Evolutionary conservation across 2,329 filamentous ascomycete genomes (phyloP), one percentile per base, ranked within the genome.

Genomic region (Talaromyces albobiverticillius): DNA sequence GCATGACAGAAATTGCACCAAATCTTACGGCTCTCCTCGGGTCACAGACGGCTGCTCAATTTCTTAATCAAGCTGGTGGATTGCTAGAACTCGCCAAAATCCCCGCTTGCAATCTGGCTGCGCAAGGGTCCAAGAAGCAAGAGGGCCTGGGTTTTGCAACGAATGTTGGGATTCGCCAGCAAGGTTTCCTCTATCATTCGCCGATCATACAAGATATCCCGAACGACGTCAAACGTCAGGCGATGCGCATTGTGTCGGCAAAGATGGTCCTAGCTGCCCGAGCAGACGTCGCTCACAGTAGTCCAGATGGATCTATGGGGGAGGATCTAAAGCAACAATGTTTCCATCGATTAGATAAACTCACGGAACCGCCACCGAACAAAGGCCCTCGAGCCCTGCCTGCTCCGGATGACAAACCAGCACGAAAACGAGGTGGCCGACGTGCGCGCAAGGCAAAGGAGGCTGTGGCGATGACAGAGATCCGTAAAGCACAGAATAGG

Each of bases 1-100:
- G 94, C 58, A 97, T 99, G 90, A 94, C 88, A 61, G 80, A 95
- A 31, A 97, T 97, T 67, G 94, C 94, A 4, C 94, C 94, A 0
- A 99, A 99, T 64, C 75, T 97, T 51, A 96, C 94, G 0, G 86
- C 85, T 1, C 82, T 99, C 16, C 89, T 99, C 55, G 94, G 94
- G 16, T 94, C 93, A 0, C 80, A 96, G 16, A 96, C 93, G 2
- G 93, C 94, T 7, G 94, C 94, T 3, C 93, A 97, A 73, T 83
- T 99, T n/a, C 87, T 99, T 64, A 96, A 96, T 71, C 90, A 90
- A 56, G 89, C 91, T 0, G 94, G 94, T 58, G 94, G 94, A 8
- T 77, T 99, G 29, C 89, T 87, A 1, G 90, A 90, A 32, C 81
- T 99, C 10, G 91, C 90, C 38, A 95, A 96, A 70, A 94, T 91